These are phyloP conservation scores for Leishmania martiniquensis DNA, from an alignment of 208 protist genomes.

Conservation along the genomic window DNA sequence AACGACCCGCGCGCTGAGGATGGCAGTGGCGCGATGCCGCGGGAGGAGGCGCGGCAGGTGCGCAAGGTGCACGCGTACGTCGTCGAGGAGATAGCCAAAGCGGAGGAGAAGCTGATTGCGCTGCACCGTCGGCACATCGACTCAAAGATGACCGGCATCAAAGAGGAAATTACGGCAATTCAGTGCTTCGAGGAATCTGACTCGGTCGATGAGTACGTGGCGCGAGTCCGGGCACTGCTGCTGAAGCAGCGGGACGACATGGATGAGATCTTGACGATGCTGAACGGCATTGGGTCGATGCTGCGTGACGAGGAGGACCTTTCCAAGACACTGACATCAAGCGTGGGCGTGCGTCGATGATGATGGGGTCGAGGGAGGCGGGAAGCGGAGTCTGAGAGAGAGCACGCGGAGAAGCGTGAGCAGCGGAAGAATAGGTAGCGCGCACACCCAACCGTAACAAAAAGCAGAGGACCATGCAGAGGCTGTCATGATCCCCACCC, in stretches of 20 bases:
- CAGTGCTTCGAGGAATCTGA: constrained; percentile 91
- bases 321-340: constrained; percentile 76
- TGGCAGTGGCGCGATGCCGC: constrained; percentile 27
- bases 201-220: constrained; percentile 92
- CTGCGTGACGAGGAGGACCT: constrained; percentile 90
- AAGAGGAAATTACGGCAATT: constrained; percentile 93
- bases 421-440: neutral
- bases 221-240: constrained; percentile 68
- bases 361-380: neutral
- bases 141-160: constrained; percentile 94
- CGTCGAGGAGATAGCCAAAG: constrained; percentile 92
- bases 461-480: neutral
- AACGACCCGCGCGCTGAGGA: constrained; percentile 3
- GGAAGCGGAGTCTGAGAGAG: neutral
- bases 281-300: constrained; percentile 77
- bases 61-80: constrained; percentile 91
- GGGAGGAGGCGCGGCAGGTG: constrained; percentile 84
- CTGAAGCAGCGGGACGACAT: constrained; percentile 79
- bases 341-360: constrained; percentile 4
- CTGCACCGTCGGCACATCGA: constrained; percentile 94
- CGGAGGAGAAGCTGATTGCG: constrained; percentile 94
- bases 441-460: neutral
- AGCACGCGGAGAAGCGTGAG: neutral
- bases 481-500: neutral
- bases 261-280: constrained; percentile 73